phyloP scores from a whole-genome alignment of 2,329 filamentous ascomycete genomes.

The Trematosphaeria pertusa region DNA sequence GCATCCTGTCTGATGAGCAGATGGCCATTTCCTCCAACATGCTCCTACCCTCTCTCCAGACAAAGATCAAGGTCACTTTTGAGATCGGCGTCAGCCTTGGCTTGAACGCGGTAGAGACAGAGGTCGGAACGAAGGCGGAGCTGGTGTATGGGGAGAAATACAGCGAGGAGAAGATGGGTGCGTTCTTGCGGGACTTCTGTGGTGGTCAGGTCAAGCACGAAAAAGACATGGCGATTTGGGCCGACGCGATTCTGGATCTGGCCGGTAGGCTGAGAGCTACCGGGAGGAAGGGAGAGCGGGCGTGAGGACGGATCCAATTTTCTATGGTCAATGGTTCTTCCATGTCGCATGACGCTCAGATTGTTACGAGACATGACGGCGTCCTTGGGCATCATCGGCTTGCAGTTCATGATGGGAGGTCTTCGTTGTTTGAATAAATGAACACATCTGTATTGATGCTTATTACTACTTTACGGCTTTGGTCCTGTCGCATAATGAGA shows the following conservation, averaged over 20 bases:
- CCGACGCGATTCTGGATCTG: slow-evolving; percentile 53
- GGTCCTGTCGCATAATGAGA: too few species aligned
- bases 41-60: slow-evolving; percentile 69
- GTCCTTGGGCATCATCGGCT: too few species aligned
- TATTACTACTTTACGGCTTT: too few species aligned
- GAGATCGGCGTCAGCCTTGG: slow-evolving; percentile 58
- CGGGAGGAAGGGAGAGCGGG: slow-evolving; percentile 52
- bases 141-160: slow-evolving; percentile 82
- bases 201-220: slow-evolving; percentile 32
- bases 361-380: too few species aligned
- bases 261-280: slow-evolving; percentile 52
- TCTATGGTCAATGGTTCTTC: too few species aligned
- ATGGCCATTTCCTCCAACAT: slow-evolving; percentile 68
- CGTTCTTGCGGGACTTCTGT: slow-evolving; percentile 68
- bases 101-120: slow-evolving; percentile 58
- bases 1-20: slow-evolving; percentile 68
- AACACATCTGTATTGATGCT: too few species aligned
- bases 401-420: too few species aligned
- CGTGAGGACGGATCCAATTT: too few species aligned
- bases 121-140: slow-evolving; percentile 63
- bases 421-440: too few species aligned
- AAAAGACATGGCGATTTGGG: slow-evolving; percentile 50
- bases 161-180: slow-evolving; percentile 75
- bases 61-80: slow-evolving; percentile 71
- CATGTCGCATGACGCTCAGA: too few species aligned